Conservation (phyloP, 2,329 filamentous ascomycete genomes). For the Rugonectria rugulosa region DNA sequence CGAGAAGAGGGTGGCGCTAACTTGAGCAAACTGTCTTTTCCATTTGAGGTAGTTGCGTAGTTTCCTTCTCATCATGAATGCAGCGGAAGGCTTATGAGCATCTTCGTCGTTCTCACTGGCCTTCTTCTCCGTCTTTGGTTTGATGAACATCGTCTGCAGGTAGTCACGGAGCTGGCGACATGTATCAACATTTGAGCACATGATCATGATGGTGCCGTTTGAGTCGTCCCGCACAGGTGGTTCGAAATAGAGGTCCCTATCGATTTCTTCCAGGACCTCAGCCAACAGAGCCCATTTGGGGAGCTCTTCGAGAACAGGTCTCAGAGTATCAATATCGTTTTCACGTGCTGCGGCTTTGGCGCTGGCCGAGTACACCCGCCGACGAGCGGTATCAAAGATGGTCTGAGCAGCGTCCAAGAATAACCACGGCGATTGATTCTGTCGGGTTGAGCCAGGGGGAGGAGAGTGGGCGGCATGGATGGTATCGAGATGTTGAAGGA, state of each 20-base stretch:
- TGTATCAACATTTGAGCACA: slow-evolving; percentile 89
- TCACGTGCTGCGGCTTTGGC: slow-evolving; percentile 60
- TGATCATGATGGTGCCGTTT: slow-evolving; percentile 91
- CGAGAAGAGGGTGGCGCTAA: slow-evolving; percentile 79
- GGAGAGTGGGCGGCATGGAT: slow-evolving; percentile 91
- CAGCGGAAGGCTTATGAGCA: slow-evolving; percentile 72
- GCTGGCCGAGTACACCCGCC: slow-evolving; percentile 81
- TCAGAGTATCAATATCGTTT: slow-evolving; percentile 66
- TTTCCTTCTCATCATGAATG: slow-evolving; percentile 89
- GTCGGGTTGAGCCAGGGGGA: slow-evolving; percentile 83
- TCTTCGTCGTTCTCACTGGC: slow-evolving; percentile 56
- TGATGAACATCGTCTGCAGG: slow-evolving; percentile 86
- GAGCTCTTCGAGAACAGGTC: slow-evolving; percentile 88
- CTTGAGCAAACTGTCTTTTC: slow-evolving; percentile 88
- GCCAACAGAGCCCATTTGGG: slow-evolving; percentile 92
- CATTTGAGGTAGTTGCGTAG: slow-evolving; percentile 87
- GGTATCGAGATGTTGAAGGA: slow-evolving; percentile 92
- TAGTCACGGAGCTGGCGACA: slow-evolving; percentile 91
- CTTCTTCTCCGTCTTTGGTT: slow-evolving; percentile 56
- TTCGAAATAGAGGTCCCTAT: slow-evolving; percentile 87
- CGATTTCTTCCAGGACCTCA: slow-evolving; percentile 93
- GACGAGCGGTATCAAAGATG: slow-evolving; percentile 89
- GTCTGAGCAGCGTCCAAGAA: slow-evolving; percentile 95
- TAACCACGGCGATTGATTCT: slow-evolving; percentile 93
- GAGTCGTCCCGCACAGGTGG: slow-evolving; percentile 80